Evolutionary conservation across 441 rosid species (phyloP).

Genomic region (Eugenia klotzschiana): DNA sequence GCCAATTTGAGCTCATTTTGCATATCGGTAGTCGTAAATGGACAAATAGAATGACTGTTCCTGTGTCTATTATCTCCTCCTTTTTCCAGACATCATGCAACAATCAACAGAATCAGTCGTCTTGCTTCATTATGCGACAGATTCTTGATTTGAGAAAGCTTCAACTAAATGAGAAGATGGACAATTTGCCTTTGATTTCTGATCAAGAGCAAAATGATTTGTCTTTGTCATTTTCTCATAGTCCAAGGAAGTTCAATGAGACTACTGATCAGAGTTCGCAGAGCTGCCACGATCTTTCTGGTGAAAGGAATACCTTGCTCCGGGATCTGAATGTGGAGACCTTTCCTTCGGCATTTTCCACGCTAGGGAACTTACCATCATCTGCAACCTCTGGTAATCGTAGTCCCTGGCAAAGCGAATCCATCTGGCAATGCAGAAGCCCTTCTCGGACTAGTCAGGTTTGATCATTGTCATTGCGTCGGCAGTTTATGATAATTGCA

Average conservation of each 20-base stretch:
- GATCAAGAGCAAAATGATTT: slow-evolving; percentile 13
- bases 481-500: background rate
- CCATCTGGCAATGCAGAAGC: slow-evolving; percentile 63
- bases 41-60: background rate
- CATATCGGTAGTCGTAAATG: background rate
- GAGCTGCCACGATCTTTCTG: slow-evolving; percentile 12
- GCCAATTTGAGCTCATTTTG: background rate
- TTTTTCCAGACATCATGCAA: slow-evolving; percentile 16
- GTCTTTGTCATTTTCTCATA: slow-evolving; percentile 6
- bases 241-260: slow-evolving; percentile 7
- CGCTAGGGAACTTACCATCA: slow-evolving; percentile 27
- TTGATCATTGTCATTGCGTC: background rate
- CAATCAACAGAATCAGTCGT: slow-evolving; percentile 24
- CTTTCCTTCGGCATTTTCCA: slow-evolving; percentile 24
- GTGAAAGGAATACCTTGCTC: slow-evolving; percentile 9
- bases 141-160: slow-evolving; percentile 54
- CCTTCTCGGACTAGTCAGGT: slow-evolving; percentile 41
- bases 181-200: slow-evolving; percentile 1
- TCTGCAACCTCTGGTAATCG: slow-evolving; percentile 28
- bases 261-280: slow-evolving; percentile 5
- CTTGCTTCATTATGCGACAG: slow-evolving; percentile 45
- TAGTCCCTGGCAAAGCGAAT: slow-evolving; percentile 28
- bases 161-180: slow-evolving; percentile 30
- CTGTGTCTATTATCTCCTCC: background rate
- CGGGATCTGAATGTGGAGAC: slow-evolving; percentile 29